These are phyloP conservation scores for Eucalyptus polyanthemos DNA, from an alignment of 345 rosid genomes.

Conservation along the genomic window DNA sequence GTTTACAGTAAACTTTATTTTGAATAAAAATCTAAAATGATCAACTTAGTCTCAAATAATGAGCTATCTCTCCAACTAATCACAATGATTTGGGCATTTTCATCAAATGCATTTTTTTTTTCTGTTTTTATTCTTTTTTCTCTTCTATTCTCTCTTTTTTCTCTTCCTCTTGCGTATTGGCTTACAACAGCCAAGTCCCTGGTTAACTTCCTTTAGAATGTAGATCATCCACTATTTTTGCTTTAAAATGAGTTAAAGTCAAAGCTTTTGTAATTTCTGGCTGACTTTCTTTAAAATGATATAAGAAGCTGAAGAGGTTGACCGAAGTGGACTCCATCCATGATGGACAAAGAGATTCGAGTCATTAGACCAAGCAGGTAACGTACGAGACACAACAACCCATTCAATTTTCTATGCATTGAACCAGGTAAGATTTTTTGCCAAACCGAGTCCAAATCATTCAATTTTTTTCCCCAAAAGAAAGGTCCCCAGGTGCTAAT, in stretches of 20 bases:
- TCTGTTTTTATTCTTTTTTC: background rate
- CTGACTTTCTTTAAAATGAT: background rate
- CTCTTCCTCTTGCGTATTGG: background rate
- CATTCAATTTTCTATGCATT: background rate
- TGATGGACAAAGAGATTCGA: background rate
- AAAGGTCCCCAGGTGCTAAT: background rate
- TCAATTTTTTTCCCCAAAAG: background rate
- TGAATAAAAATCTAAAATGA: background rate
- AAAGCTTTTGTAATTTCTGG: background rate
- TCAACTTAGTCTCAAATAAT: background rate
- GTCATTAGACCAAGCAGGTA: background rate
- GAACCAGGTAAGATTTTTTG: too few relatives aligned
- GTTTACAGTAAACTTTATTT: background rate
- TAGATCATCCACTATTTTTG: background rate
- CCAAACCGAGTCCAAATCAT: background rate
- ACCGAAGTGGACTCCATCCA: background rate
- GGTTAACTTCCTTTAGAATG: background rate
- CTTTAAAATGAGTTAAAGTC: background rate
- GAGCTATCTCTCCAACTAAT: background rate
- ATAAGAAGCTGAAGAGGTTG: constrained; percentile 1
- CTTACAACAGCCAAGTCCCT: background rate
- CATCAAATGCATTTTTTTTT: background rate
- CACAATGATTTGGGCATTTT: background rate
- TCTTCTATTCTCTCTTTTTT: background rate
- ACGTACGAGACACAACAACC: background rate